Evolutionary conservation across 2,329 filamentous ascomycete species (phyloP).

Genomic region (Hypomyces perniciosus): DNA sequence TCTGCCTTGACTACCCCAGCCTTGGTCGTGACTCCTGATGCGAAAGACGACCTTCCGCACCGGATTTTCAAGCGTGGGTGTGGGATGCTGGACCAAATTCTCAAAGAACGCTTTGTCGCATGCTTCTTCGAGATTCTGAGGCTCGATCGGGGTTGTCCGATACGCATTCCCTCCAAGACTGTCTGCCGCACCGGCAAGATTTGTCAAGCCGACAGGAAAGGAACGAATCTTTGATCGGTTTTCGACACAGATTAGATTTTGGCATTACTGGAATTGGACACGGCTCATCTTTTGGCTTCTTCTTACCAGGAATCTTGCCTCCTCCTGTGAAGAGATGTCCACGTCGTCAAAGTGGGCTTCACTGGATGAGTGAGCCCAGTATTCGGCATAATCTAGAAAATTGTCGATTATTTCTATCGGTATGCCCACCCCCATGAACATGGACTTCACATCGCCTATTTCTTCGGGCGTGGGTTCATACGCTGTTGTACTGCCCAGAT

Average conservation of each 20-base stretch:
- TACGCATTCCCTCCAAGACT: not conserved
- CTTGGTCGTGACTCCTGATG: conserved; percentile 52
- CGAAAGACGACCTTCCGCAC: conserved; percentile 59
- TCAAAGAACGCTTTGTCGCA: conserved; percentile 23
- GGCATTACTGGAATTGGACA: not conserved
- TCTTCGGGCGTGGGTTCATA: conserved; percentile 40
- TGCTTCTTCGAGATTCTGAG: not conserved
- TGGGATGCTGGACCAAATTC: conserved; percentile 31
- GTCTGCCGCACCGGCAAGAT: not conserved
- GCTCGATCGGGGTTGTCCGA: not conserved
- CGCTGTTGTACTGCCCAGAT: not conserved
- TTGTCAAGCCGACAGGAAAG: conserved; percentile 5
- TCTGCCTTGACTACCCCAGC: conserved; percentile 33
- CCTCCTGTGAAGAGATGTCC: not conserved
- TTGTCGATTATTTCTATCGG: conserved; percentile 51
- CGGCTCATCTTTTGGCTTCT: not conserved
- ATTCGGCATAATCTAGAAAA: conserved; percentile 55
- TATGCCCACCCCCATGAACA: conserved; percentile 40
- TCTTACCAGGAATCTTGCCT: conserved; percentile 3
- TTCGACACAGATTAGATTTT: not conserved
- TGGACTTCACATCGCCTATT: conserved; percentile 41
- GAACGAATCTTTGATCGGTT: not conserved
- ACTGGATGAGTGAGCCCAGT: conserved; percentile 49
- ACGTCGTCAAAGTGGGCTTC: conserved; percentile 19
- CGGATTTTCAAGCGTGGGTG: conserved; percentile 38